Evolutionary conservation across 192 early-diverging fungal species (phyloP).

Genomic region (Coemansia sp.): DNA sequence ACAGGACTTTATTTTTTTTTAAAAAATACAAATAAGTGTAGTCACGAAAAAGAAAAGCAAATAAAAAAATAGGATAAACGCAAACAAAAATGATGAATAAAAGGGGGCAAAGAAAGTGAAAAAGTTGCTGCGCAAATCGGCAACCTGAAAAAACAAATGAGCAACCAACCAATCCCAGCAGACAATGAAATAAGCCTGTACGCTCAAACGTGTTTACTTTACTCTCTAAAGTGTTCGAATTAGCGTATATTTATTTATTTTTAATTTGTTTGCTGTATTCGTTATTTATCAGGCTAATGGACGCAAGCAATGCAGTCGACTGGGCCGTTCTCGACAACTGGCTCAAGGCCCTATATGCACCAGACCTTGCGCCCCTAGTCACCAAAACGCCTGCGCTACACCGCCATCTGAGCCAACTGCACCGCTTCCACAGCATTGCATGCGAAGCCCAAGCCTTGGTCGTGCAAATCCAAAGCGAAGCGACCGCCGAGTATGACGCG

Average conservation of each 20-base stretch:
- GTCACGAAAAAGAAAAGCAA: not conserved
- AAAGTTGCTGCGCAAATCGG: conserved; percentile 13
- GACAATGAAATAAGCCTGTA: not conserved
- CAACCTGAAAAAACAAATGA: too few relatives aligned
- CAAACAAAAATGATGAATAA: too few relatives aligned
- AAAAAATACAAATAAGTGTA: not conserved
- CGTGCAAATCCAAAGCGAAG: conserved; percentile 22
- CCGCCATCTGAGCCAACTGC: conserved; percentile 16
- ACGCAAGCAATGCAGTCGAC: conserved; percentile 2
- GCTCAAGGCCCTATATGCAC: conserved; percentile 37
- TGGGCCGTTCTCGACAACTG: conserved; percentile 30
- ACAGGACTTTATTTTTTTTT: too few relatives aligned
- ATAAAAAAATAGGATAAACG: not conserved
- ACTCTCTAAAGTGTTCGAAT: too few relatives aligned
- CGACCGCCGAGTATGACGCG: conserved; percentile 28
- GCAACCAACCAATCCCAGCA: not conserved
- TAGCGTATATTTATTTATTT: too few relatives aligned
- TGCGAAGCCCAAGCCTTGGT: conserved; percentile 11
- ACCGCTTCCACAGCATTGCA: conserved; percentile 3
- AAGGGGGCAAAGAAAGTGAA: too few relatives aligned
- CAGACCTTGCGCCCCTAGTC: conserved; percentile 24
- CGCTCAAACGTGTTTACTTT: too few relatives aligned
- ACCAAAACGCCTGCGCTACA: conserved; percentile 15
- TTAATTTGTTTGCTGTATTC: not conserved
- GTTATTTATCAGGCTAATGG: not conserved